phyloP scores from a whole-genome alignment of 176 grass and related monocot species.

The Cenchrus americanus region DNA sequence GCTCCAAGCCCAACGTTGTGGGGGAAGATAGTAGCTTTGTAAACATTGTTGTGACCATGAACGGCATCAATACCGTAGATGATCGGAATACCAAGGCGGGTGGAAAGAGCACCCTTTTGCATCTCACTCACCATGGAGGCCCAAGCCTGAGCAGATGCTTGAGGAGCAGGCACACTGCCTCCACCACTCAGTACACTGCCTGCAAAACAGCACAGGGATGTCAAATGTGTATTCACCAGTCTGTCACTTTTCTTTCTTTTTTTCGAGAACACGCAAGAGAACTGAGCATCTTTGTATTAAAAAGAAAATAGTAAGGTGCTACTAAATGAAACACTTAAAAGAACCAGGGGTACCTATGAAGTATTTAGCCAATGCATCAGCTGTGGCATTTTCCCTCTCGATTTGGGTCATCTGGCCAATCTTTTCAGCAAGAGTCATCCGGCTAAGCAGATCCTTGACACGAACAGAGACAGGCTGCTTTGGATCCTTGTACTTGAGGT shows the following conservation, averaged over 20 bases:
- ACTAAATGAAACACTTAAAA: no score
- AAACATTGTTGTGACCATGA: constrained; percentile 80
- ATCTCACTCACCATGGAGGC: constrained; percentile 57
- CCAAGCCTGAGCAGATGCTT: constrained; percentile 65
- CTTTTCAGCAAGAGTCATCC: constrained; percentile 85
- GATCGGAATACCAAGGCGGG: constrained; percentile 74
- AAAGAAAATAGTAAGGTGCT: no score
- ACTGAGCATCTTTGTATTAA: no score
- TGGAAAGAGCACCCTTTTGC: constrained; percentile 72
- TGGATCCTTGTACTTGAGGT: constrained; percentile 72
- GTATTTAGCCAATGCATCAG: constrained; percentile 59
- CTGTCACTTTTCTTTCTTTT: not conserved
- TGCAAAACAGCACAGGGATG: constrained; percentile 28
- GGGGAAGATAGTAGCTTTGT: constrained; percentile 77
- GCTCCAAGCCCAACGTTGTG: constrained; percentile 82
- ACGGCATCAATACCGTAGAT: constrained; percentile 82
- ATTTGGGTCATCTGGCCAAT: constrained; percentile 90
- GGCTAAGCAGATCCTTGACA: constrained; percentile 60
- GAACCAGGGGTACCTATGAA: constrained; percentile 57
- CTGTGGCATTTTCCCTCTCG: constrained; percentile 61
- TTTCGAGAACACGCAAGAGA: no score
- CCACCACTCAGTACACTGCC: constrained; percentile 83
- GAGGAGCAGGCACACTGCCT: constrained; percentile 72
- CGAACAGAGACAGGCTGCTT: constrained; percentile 61
- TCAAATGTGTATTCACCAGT: not conserved